These are phyloP conservation scores for Parastagonospora avenae DNA, from an alignment of 2,329 filamentous ascomycete genomes.

Conservation along the genomic window DNA sequence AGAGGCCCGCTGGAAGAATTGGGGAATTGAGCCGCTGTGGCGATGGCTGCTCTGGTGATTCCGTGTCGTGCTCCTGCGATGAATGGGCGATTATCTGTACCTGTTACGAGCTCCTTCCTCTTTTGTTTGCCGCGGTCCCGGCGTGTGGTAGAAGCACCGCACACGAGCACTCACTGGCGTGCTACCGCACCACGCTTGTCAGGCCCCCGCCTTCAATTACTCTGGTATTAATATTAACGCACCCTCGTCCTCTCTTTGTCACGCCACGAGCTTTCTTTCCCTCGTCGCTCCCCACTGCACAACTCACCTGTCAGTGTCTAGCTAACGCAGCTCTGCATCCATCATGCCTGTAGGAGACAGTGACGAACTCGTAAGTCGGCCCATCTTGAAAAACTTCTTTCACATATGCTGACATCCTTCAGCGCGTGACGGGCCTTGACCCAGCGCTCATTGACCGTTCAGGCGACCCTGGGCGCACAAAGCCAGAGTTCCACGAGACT, in stretches of 20 bases:
- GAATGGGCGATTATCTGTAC: conserved; percentile 11
- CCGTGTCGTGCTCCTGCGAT: conserved; percentile 20
- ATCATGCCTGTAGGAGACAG: conserved; percentile 35
- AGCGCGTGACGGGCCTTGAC: conserved; percentile 39
- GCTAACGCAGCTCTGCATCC: conserved; percentile 13
- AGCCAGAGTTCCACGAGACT: conserved; percentile 29
- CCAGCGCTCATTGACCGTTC: conserved; percentile 40
- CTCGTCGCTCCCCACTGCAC: conserved; percentile 13
- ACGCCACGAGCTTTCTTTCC: conserved; percentile 16
- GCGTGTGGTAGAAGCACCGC: conserved; percentile 11
- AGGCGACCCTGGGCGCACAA: conserved; percentile 42
- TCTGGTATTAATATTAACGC: conserved; percentile 1
- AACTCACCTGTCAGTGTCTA: not conserved
- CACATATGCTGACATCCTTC: conserved; percentile 14
- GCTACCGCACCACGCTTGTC: conserved; percentile 10
- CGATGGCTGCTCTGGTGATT: conserved; percentile 21
- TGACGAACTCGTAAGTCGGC: conserved; percentile 28
- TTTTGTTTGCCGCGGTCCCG: conserved; percentile 13
- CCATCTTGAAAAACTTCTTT: not conserved
- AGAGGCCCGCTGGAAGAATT: conserved; percentile 7
- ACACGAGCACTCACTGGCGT: conserved; percentile 13
- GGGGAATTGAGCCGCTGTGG: conserved; percentile 24
- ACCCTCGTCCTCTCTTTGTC: conserved; percentile 4
- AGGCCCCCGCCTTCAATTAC: conserved; percentile 8
- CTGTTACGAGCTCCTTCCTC: conserved; percentile 23